Evolutionary conservation across 495 filamentous ascomycete species (phyloP).

Genomic region (Terfezia claveryi): DNA sequence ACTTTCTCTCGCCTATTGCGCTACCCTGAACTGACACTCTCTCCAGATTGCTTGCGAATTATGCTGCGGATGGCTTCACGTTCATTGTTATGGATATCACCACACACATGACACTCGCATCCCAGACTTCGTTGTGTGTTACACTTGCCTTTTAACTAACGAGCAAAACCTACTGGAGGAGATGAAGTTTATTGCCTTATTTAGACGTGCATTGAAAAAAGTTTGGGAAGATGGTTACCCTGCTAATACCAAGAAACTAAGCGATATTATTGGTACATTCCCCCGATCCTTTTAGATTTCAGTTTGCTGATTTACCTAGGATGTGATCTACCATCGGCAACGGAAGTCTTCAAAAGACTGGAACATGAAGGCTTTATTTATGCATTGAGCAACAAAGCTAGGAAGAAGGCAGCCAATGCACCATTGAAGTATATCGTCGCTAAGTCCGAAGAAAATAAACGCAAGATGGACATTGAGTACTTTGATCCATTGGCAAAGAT

Average conservation of each 20-base stretch:
- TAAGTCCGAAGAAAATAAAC: conserved; percentile 8
- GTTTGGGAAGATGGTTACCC: conserved; percentile 8
- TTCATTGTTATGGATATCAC: conserved; percentile 16
- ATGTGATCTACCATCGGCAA: conserved; percentile 10
- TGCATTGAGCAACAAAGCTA: conserved; percentile 1
- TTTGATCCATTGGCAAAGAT: conserved; percentile 18
- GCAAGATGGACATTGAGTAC: conserved; percentile 11
- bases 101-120: conserved; percentile 12
- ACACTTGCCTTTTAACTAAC: conserved; percentile 16
- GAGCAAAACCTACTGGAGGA: conserved; percentile 15
- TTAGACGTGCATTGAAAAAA: conserved; percentile 12
- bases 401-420: conserved; percentile 3
- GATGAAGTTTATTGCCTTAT: conserved; percentile 12
- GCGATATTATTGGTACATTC: too few relatives aligned
- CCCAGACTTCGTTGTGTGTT: conserved; percentile 16
- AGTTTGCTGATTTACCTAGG: conserved; percentile 3
- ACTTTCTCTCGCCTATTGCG: too few relatives aligned
- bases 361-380: conserved; percentile 15
- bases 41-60: conserved; percentile 12
- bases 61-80: conserved; percentile 17
- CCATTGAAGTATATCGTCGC: conserved; percentile 7
- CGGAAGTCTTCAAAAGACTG: conserved; percentile 11
- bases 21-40: too few relatives aligned
- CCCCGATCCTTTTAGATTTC: too few relatives aligned
- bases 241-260: background rate